Conservation (phyloP, 257 asterid species). For the Gentiana straminea region DNA sequence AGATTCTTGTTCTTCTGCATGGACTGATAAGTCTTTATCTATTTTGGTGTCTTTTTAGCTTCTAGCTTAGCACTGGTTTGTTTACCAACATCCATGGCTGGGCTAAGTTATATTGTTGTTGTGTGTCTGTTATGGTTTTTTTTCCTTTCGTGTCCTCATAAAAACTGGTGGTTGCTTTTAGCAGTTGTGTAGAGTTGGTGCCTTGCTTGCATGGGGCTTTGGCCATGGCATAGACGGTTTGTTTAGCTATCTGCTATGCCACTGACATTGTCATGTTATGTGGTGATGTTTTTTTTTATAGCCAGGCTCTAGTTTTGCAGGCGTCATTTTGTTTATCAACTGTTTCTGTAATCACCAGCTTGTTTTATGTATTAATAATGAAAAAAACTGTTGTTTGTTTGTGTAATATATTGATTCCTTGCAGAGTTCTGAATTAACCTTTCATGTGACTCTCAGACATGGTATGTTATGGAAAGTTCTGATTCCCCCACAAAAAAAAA, state of each 20-base stretch:
- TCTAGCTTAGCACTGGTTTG: too few species aligned
- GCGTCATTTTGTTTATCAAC: constrained; percentile 30
- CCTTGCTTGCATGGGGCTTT: constrained; percentile 42
- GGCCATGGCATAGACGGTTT: constrained; percentile 42
- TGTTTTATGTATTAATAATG: constrained; percentile 2
- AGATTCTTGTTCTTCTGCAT: constrained; percentile 20
- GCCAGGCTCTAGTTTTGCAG: constrained; percentile 65
- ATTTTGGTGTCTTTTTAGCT: background rate
- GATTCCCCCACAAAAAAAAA: too few species aligned
- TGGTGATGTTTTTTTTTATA: constrained; percentile 41
- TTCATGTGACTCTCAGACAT: too few species aligned
- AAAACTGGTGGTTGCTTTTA: constrained; percentile 28
- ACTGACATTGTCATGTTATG: background rate
- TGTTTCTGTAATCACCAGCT: constrained; percentile 27
- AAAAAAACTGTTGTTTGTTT: too few species aligned
- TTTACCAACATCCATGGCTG: background rate
- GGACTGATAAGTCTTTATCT: constrained; percentile 12
- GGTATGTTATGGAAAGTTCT: too few species aligned
- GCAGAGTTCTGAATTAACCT: too few species aligned
- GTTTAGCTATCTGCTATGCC: constrained; percentile 41
- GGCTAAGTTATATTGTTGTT: constrained; percentile 15
- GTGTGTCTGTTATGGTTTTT: too few species aligned
- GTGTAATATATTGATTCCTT: too few species aligned
- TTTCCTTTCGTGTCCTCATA: constrained; percentile 1
- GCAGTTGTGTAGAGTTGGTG: constrained; percentile 27